Conservation (phyloP, 2,329 filamentous ascomycete genomes). For the Colletotrichum ledebouriae region DNA sequence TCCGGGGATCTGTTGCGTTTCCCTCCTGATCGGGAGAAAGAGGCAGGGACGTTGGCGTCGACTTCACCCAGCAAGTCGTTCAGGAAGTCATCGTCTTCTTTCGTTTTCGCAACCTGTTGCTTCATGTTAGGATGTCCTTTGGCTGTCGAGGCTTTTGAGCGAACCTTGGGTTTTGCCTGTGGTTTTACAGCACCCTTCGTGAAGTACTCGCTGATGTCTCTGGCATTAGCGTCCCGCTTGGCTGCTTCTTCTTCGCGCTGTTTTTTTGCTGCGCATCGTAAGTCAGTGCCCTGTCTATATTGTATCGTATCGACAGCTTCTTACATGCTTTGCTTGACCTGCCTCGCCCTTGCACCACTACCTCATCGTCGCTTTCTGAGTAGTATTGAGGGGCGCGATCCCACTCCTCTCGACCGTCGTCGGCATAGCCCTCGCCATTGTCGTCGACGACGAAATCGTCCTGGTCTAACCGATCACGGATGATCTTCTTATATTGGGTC, state of each 20-base stretch:
- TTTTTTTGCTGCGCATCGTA: slow-evolving; percentile 76
- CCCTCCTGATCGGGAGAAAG: slow-evolving; percentile 68
- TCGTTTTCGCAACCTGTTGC: slow-evolving; percentile 77
- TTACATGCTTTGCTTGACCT: slow-evolving; percentile 66
- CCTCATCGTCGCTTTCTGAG: slow-evolving; percentile 82
- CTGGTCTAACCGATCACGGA: slow-evolving; percentile 87
- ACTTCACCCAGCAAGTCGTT: slow-evolving; percentile 87
- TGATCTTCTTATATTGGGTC: slow-evolving; percentile 96
- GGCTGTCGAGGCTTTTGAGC: slow-evolving; percentile 28
- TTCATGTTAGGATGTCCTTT: slow-evolving; percentile 1
- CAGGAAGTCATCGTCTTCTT: slow-evolving; percentile 92
- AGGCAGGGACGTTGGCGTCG: slow-evolving; percentile 76
- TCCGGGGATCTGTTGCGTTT: slow-evolving; percentile 79
- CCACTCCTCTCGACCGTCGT: slow-evolving; percentile 97
- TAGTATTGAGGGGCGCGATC: slow-evolving; percentile 75
- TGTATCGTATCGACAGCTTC: slow-evolving; percentile 37
- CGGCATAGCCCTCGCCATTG: slow-evolving; percentile 95
- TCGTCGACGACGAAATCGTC: slow-evolving; percentile 99
- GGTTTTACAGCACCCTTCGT: slow-evolving; percentile 77
- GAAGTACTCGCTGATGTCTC: slow-evolving; percentile 95
- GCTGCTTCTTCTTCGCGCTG: slow-evolving; percentile 90
- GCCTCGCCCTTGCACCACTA: slow-evolving; percentile 60
- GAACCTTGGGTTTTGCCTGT: slow-evolving; percentile 85
- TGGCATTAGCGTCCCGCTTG: slow-evolving; percentile 87
- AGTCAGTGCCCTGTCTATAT: slow-evolving; percentile 9